These are phyloP conservation scores for Thalia dealbata DNA, from an alignment of 176 grass and related monocot species.

Conservation along the genomic window DNA sequence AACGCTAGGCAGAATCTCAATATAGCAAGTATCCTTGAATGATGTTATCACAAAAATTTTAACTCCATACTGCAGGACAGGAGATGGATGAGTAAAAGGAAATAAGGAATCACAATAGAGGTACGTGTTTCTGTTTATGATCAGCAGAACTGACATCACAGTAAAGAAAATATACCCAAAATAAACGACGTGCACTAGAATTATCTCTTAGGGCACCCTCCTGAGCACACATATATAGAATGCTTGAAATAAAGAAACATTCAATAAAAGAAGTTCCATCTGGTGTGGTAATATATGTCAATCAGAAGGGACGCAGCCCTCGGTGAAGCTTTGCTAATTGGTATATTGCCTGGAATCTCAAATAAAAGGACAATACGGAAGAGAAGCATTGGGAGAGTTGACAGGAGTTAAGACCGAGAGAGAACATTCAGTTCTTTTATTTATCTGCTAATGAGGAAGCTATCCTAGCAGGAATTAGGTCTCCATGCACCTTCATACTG, in stretches of 20 bases:
- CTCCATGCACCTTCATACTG: neutral
- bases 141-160: neutral
- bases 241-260: neutral
- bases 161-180: neutral
- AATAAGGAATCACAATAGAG: slow-evolving; percentile 13
- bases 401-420: neutral
- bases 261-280: neutral
- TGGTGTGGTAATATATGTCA: neutral
- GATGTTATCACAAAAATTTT: slow-evolving; percentile 82
- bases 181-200: neutral
- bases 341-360: neutral
- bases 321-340: neutral
- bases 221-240: neutral
- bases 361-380: neutral
- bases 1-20: slow-evolving; percentile 50
- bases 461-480: too few species aligned
- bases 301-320: neutral
- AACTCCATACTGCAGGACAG: slow-evolving; percentile 53
- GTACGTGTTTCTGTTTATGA: neutral
- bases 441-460: too few species aligned
- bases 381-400: neutral
- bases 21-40: slow-evolving; percentile 71
- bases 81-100: neutral
- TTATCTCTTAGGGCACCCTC: neutral
- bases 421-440: neutral